Evolutionary conservation across 139 green algal genomes (phyloP), one percentile per base, ranked within the genome.

Genomic region (Coelastrella sp.): DNA sequence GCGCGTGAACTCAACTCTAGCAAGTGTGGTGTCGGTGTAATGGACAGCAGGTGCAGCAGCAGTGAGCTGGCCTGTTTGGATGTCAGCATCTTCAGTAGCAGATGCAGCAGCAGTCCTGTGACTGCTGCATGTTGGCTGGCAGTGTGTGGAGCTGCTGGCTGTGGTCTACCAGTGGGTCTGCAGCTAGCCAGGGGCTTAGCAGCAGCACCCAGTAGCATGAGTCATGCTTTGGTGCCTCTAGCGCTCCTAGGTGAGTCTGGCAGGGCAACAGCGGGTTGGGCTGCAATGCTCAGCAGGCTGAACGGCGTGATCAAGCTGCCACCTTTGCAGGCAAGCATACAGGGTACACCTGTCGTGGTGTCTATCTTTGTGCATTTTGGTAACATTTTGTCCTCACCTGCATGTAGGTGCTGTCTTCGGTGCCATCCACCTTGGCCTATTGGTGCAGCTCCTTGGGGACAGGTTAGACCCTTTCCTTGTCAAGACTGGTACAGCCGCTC

Each of bases 171-270:
- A 9, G 20, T 87, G 81, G 81, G 81, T 8, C 24, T 87, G 81
- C 81, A 87, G 81, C 60, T 87, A 17, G 81, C 81, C 49, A 61
- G 81, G 9, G 81, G 60, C 14, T n/a, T 87, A 24, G 81, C 81
- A 75, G 81, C 81, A 25, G 81, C 81, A 6, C 81, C 81, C 6
- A 59, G 74, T 59, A 25, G 15, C 61, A 15, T 74, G 7, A 61
- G n/a, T 6, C 60, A 74, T 59, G 59, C 74, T 10, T 19, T 75
- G 59, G 10, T 61, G 9, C 81, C 81, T 24, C 68, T 87, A 59
- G 10, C 70, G 8, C 11, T 87, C 58, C 19, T 84, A 68, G 79
- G 79, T 84, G 20, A 84, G 76, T 19, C 35, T 35, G 12, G 79
- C 60, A 65, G 61, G 20, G 17, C 8, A 25, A 12, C 8, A 78